Evolutionary conservation across 2,329 filamentous ascomycete genomes (phyloP), one percentile per base, ranked within the genome.

Genomic region (Calycina marina): DNA sequence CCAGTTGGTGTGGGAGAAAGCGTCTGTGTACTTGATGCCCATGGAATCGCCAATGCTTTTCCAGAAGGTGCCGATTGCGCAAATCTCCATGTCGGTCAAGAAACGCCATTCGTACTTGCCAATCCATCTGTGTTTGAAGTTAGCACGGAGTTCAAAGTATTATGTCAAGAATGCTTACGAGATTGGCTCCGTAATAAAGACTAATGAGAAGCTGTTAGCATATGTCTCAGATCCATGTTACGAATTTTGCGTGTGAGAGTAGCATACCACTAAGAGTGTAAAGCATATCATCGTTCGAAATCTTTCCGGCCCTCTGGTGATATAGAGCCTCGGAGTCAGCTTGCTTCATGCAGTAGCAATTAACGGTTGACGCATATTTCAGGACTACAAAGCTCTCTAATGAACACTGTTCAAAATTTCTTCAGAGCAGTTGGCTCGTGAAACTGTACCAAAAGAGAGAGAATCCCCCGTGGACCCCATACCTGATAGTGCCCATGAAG

Each of bases 1-100:
- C 65, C 65, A 71, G 6, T 53, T 42, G 18, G 47, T 52, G 32
- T 39, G 9, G 30, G 38, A 6, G 8, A 46, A 38, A 5, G 26
- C 13, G 14, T 32, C 39, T 14, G 28, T 11, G 42, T 68, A 70
- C 29, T 60, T 50, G 39, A 85, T 78, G 0, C 62, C 65, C 69
- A 85, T 77, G 32, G 69, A 68, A 43, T 83, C 73, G 10, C 78
- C 79, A 11, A 82, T 56, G 32, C 63, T 62, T 52, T 79, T 80
- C 78, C 77, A 85, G 46, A 79, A 72, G 0, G 69, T 72, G 11
- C 69, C 73, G 17, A 77, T 54, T 0, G 77, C 78, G 39, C 75
- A 79, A 6, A 60, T 52, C 52, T 86, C 81, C 54, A 85, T 61
- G 1, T 76, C 68, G 11, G 65, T 76, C 14, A 82, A 51, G 4